Conservation (phyloP, 495 filamentous ascomycete genomes). For the Gamarada debralockiae region DNA sequence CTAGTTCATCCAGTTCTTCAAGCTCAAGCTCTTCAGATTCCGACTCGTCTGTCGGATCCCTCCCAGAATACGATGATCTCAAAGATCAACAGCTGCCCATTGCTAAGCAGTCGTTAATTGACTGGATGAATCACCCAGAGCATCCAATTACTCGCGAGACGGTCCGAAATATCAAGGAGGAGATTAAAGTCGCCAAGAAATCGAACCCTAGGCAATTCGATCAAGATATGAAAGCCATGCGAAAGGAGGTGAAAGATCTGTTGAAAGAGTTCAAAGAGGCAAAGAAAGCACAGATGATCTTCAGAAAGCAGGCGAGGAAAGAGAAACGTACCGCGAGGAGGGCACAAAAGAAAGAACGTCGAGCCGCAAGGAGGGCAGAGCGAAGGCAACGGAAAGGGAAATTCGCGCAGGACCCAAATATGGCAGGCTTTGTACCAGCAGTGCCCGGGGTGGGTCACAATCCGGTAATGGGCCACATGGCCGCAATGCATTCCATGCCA, state of each 20-base stretch:
- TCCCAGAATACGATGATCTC: constrained; percentile 43
- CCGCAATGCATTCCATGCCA: neutral
- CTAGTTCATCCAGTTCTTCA: constrained; percentile 21
- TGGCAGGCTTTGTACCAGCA: neutral
- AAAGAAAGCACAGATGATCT: constrained; percentile 36
- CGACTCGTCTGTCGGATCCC: constrained; percentile 38
- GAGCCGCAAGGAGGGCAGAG: constrained; percentile 23
- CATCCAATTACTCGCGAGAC: constrained; percentile 38
- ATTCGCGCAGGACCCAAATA: neutral
- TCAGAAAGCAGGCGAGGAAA: constrained; percentile 13
- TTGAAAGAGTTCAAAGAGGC: constrained; percentile 36
- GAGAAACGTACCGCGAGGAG: constrained; percentile 21
- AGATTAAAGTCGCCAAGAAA: constrained; percentile 37
- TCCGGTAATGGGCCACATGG: neutral
- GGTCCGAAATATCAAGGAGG: constrained; percentile 30
- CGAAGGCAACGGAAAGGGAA: neutral
- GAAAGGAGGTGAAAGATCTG: constrained; percentile 35
- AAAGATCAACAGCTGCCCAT: constrained; percentile 36
- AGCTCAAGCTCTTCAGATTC: constrained; percentile 30
- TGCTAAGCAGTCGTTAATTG: constrained; percentile 29
- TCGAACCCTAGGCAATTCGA: constrained; percentile 3
- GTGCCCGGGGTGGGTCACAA: neutral
- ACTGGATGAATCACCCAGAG: constrained; percentile 40
- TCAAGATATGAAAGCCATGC: constrained; percentile 27
- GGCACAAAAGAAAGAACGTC: constrained; percentile 24